Base-by-base conservation (phyloP, 2,329 filamentous ascomycete species). In the Fusarium nanum region DNA sequence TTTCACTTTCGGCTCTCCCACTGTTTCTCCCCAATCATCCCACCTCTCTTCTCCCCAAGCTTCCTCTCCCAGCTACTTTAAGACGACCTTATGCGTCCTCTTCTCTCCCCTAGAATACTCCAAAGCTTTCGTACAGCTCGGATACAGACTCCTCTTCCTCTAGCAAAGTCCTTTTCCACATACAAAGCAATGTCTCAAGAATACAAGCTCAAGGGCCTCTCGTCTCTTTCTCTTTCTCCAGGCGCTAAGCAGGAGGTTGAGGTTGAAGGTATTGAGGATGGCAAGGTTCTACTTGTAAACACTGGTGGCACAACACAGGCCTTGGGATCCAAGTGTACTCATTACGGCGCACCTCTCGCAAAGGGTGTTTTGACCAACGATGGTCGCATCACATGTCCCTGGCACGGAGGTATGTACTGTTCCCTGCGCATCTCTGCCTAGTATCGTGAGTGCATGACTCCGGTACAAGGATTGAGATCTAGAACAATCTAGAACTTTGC, bases 281-380 rank as follows among this genome's bases (percentile, higher is more conserved):
- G 89, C 68, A 98, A 98, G 80, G 91, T 99, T 5, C 84, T 99
- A 7, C 86, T 99, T 7, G 85, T 96, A 70, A 97, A 97, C 77
- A 86, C 91, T 13, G 89, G 89, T 56, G 92, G 91, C 72, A 88
- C 91, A 73, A 83, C 95, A 18, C 91, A 94, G 77, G 96, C 94
- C 30, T 80, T 97, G 37, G 94, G 92, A 37, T 84, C 93, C 41
- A 96, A 91, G 73, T 99, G 96, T 79, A 92, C 89, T 12, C 95
- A 98, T 82, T 98, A 97, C 78, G 95, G 96, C 34, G 96, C 95
- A 42, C 96, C 96, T 16, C 82, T 99, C 70, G 89, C 90, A 56
- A 93, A 95, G 73, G 96, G 96, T 56, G 90, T 98, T 10, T 82
- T 99, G 68, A 93, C 93, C 10, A 88, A 89, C 5, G 90, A 92